Evolutionary conservation across 2,329 filamentous ascomycete genomes (phyloP), one percentile per base, ranked within the genome.

Genomic region (Truncatella angustata): DNA sequence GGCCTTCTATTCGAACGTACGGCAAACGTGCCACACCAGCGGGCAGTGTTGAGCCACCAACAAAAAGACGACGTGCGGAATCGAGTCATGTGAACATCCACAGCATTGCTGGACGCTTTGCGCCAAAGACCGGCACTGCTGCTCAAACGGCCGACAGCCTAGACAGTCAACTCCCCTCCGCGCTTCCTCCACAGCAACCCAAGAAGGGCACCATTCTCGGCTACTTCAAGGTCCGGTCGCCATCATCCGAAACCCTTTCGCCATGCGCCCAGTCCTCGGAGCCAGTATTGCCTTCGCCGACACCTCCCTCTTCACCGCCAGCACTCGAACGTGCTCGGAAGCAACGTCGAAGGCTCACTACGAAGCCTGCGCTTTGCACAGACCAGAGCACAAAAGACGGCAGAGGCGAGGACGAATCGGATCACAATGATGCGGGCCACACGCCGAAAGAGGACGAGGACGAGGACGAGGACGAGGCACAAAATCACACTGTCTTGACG

Each of bases 291-390:
- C 54, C 52, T n/a, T 59, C 51, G 26, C 64, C 53, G 50, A 68
- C 65, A 30, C 68, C 63, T 32, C 69, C 62, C 53, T 70, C 62
- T 11, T 69, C 64, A 30, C 67, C 62, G 36, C 64, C 58, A 26
- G 14, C 35, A 5, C 30, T 43, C 20, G 18, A 51, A 26, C 35
- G 37, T 0, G 53, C 36, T 51, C 61, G 51, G 20, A 65, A 60
- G 53, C 67, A 63, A 46, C 60, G 60, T 5, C 61, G 70, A 47
- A 64, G 69, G 36, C 58, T 72, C 1, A 70, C 64, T 2, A 70
- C 68, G 2, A 62, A 11, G 47, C 34, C 54, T 23, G 3, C 56
- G 57, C 2, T 45, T 14, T 11, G 56, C 47, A 50, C 21, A 30
- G 51, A 45, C 53, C 16, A 43, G 45, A 11, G 30, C 18, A 28